Evolutionary conservation across 768 basidiomycete species (phyloP).

Genomic region (Russula griseocarnosa): DNA sequence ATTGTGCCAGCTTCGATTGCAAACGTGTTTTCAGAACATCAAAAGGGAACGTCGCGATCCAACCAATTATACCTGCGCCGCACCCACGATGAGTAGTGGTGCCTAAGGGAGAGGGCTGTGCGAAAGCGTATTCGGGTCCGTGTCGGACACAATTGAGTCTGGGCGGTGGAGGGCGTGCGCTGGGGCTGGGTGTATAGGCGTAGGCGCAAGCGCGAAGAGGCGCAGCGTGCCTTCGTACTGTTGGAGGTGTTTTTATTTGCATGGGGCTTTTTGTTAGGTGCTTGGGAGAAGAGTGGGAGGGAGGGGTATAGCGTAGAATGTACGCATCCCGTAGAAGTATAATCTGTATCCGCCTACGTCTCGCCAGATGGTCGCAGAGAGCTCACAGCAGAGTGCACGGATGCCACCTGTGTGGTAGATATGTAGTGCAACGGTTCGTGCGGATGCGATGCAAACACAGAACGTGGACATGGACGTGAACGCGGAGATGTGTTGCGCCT

Average conservation of each 20-base stretch:
- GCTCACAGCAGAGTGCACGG: slow-evolving; percentile 71
- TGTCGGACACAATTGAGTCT: background rate
- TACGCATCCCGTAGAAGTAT: slow-evolving; percentile 52
- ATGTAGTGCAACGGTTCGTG: slow-evolving; percentile 48
- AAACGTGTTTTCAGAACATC: slow-evolving; percentile 52
- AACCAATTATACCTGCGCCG: slow-evolving; percentile 51
- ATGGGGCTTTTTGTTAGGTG: background rate
- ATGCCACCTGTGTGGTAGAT: slow-evolving; percentile 57
- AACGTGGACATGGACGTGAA: background rate
- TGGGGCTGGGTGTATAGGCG: slow-evolving; percentile 17
- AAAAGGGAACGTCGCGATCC: slow-evolving; percentile 79
- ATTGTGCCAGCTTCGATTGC: slow-evolving; percentile 50
- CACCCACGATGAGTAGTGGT: slow-evolving; percentile 70
- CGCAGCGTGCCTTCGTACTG: slow-evolving; percentile 67
- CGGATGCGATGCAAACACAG: slow-evolving; percentile 21
- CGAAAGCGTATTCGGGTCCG: slow-evolving; percentile 25
- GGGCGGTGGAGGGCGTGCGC: background rate
- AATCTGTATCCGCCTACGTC: slow-evolving; percentile 75
- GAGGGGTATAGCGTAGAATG: background rate
- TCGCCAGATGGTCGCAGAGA: slow-evolving; percentile 65
- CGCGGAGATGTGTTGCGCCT: slow-evolving; percentile 26
- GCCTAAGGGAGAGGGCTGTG: slow-evolving; percentile 39
- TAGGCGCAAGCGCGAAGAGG: slow-evolving; percentile 37
- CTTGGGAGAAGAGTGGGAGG: too few relatives aligned
- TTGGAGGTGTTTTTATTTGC: background rate